Percentiles rank a stretch among this genome's conserved stretches.
Conservation (phyloP, 768 basidiomycete genomes). For the Hypholoma fasciculare region DNA sequence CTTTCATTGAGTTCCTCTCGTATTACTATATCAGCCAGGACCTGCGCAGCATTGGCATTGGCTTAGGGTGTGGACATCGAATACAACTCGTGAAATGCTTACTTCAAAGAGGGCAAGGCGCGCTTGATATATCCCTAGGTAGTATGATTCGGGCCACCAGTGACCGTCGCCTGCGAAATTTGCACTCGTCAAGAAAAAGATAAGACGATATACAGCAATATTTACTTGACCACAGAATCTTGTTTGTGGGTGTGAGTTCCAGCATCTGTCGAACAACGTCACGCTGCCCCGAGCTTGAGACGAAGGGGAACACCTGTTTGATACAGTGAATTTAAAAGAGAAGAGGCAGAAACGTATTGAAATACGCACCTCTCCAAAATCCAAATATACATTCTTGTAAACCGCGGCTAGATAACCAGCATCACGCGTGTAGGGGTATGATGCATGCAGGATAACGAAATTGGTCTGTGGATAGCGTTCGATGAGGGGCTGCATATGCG, state of each 20-base stretch:
- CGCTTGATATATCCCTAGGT: conserved; percentile 65
- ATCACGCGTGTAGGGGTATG: conserved; percentile 79
- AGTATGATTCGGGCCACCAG: conserved; percentile 80
- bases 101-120: conserved; percentile 63
- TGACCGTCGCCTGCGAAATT: conserved; percentile 53
- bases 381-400: conserved; percentile 74
- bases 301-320: conserved; percentile 60
- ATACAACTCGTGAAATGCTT: conserved; percentile 4
- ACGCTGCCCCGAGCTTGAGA: conserved; percentile 65
- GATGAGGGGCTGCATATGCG: conserved; percentile 69
- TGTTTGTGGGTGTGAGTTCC: conserved; percentile 74
- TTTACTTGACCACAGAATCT: conserved; percentile 81
- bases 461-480: conserved; percentile 57
- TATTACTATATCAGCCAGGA: conserved; percentile 51
- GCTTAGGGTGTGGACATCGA: neutral
- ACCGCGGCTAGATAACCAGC: conserved; percentile 75
- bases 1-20: conserved; percentile 50
- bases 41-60: conserved; percentile 33
- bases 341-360: neutral
- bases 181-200: neutral
- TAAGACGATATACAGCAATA: neutral
- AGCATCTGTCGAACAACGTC: conserved; percentile 60
- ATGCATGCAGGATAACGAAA: conserved; percentile 71
- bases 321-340: neutral
- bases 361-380: conserved; percentile 67